These are phyloP conservation scores for Tylopilus felleus DNA, from an alignment of 768 basidiomycete genomes.

Conservation along the genomic window DNA sequence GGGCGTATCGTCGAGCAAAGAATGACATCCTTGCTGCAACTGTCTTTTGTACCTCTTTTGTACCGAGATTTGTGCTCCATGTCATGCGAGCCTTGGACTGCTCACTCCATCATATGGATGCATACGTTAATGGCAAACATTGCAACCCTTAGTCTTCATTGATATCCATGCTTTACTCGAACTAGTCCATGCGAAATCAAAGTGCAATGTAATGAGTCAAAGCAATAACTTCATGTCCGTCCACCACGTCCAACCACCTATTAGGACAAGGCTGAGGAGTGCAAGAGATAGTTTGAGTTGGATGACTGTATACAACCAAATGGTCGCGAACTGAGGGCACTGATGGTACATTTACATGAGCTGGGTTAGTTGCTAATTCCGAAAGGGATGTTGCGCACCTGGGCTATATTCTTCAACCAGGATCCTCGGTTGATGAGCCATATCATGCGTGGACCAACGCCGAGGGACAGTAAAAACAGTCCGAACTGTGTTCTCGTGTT, in stretches of 20 bases:
- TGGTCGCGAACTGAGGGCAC: constrained; percentile 74
- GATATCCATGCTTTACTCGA: not conserved
- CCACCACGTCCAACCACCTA: constrained; percentile 62
- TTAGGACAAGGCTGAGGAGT: constrained; percentile 48
- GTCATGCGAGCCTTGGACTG: not conserved
- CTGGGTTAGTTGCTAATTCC: not conserved
- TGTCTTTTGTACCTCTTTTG: not conserved
- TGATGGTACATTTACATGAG: constrained; percentile 26
- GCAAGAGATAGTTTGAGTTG: constrained; percentile 67
- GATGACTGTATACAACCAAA: constrained; percentile 75
- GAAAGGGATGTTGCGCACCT: constrained; percentile 42
- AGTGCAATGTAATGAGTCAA: constrained; percentile 12
- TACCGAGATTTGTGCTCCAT: not conserved
- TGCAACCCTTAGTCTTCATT: not conserved
- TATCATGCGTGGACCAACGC: constrained; percentile 62
- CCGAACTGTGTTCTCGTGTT: constrained; percentile 49
- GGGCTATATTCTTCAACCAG: constrained; percentile 70
- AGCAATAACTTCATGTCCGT: constrained; percentile 48
- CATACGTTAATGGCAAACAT: constrained; percentile 12
- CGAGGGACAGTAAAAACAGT: constrained; percentile 56
- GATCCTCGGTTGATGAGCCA: constrained; percentile 67
- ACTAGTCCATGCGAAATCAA: not conserved
- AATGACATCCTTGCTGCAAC: constrained; percentile 27
- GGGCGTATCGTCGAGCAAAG: constrained; percentile 81
- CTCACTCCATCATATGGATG: not conserved